Conservation (phyloP, 2,329 filamentous ascomycete species). For the Monilinia fructicola region DNA sequence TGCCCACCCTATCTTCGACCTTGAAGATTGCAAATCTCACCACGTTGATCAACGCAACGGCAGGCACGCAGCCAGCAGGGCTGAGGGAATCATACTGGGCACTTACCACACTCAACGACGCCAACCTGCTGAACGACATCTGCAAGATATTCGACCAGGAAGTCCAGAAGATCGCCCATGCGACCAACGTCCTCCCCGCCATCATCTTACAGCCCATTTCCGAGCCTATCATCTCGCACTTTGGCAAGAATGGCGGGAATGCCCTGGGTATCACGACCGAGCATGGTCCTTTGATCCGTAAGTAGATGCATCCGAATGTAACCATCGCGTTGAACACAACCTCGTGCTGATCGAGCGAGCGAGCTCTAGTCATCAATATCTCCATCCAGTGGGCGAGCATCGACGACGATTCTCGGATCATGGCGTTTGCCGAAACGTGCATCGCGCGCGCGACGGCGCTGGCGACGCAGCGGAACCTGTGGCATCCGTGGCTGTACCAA, state of each 20-base stretch:
- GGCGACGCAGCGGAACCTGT: slow-evolving; percentile 40
- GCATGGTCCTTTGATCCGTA: slow-evolving; percentile 27
- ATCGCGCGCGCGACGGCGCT: slow-evolving; percentile 36
- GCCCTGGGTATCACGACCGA: slow-evolving; percentile 30
- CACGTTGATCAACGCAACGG: slow-evolving; percentile 26
- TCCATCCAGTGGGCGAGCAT: slow-evolving; percentile 38
- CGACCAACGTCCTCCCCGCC: slow-evolving; percentile 26
- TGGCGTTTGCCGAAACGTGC: slow-evolving; percentile 36
- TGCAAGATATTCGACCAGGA: slow-evolving; percentile 30
- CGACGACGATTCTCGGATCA: slow-evolving; percentile 42
- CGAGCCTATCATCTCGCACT: slow-evolving; percentile 29
- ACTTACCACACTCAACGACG: slow-evolving; percentile 7
- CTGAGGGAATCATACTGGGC: slow-evolving; percentile 15
- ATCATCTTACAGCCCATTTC: slow-evolving; percentile 33
- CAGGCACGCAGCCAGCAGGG: slow-evolving; percentile 6
- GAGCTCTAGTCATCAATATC: slow-evolving; percentile 19
- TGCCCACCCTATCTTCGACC: slow-evolving; percentile 9
- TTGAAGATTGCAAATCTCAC: slow-evolving; percentile 26
- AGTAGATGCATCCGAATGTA: not conserved
- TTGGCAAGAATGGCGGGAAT: slow-evolving; percentile 33
- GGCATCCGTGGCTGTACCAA: slow-evolving; percentile 45
- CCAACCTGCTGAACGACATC: slow-evolving; percentile 25
- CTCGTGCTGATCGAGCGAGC: not conserved
- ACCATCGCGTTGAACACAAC: not conserved
- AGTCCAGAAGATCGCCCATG: slow-evolving; percentile 22